phyloP scores from a whole-genome alignment of 257 asterid species.

The Fraxinus excelsior region DNA sequence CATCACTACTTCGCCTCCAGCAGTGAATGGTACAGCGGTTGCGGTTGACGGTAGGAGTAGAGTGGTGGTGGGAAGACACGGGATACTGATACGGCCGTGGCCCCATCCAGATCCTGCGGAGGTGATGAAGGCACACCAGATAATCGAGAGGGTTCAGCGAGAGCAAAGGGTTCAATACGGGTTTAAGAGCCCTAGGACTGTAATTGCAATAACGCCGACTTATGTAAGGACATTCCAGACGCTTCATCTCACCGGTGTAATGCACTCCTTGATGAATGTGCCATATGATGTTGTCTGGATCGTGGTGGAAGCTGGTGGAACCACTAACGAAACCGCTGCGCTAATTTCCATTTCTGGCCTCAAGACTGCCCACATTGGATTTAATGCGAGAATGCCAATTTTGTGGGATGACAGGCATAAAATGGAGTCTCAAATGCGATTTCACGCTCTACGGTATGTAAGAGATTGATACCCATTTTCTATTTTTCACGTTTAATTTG shows the following conservation, averaged over 20 bases:
- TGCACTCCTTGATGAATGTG: conserved; percentile 93
- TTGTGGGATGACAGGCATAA: conserved; percentile 86
- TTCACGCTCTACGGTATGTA: conserved; percentile 79
- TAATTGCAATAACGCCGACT: conserved; percentile 86
- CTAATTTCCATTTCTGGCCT: conserved; percentile 72
- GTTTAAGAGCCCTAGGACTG: conserved; percentile 67
- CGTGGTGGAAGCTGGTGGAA: conserved; percentile 88
- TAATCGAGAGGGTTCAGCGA: conserved; percentile 82
- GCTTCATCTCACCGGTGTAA: conserved; percentile 89
- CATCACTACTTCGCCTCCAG: conserved; percentile 29
- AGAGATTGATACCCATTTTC: background rate
- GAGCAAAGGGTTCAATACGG: conserved; percentile 89
- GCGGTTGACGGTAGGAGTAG: conserved; percentile 40
- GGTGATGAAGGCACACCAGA: conserved; percentile 87
- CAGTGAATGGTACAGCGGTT: conserved; percentile 35
- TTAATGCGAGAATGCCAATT: conserved; percentile 71
- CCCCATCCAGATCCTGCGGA: conserved; percentile 96
- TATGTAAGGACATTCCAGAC: conserved; percentile 93
- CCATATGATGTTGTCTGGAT: conserved; percentile 84
- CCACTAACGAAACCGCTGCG: conserved; percentile 72
- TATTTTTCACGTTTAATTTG: background rate
- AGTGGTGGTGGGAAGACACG: conserved; percentile 97
- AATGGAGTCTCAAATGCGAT: conserved; percentile 82
- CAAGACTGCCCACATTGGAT: conserved; percentile 65
- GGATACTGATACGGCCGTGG: conserved; percentile 91